phyloP scores from a whole-genome alignment of 2,329 filamentous ascomycete species.

The Aureobasidium pullulans region DNA sequence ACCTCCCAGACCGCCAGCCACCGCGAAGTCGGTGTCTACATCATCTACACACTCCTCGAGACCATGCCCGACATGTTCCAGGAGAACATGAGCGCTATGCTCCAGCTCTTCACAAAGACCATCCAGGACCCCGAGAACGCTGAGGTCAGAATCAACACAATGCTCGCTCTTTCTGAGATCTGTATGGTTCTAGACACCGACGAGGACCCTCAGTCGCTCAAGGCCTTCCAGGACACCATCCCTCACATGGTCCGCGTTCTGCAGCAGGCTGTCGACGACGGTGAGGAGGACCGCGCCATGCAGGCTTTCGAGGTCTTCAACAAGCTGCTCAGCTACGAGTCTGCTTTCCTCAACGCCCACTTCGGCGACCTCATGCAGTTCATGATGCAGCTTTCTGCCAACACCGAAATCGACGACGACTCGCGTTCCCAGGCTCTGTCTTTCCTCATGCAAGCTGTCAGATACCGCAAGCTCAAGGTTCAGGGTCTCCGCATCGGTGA shows the following conservation, averaged over 20 bases:
- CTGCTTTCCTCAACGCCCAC: conserved; percentile 72
- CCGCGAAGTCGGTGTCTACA: conserved; percentile 85
- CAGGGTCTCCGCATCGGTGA: conserved; percentile 84
- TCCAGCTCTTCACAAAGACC: conserved; percentile 75
- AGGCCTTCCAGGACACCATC: conserved; percentile 70
- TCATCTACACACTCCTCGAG: conserved; percentile 87
- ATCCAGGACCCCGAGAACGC: conserved; percentile 86
- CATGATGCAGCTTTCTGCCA: conserved; percentile 80
- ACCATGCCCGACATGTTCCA: conserved; percentile 77
- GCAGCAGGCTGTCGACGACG: conserved; percentile 68
- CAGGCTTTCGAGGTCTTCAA: conserved; percentile 96
- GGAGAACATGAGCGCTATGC: conserved; percentile 71
- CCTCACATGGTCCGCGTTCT: conserved; percentile 85
- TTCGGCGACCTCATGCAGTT: conserved; percentile 86
- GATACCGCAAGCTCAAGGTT: conserved; percentile 91
- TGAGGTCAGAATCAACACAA: conserved; percentile 90
- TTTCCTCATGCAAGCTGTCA: conserved; percentile 87
- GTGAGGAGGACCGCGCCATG: conserved; percentile 79
- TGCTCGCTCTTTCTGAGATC: conserved; percentile 81
- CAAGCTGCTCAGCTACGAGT: conserved; percentile 84
- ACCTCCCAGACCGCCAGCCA: conserved; percentile 67
- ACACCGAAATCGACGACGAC: conserved; percentile 73
- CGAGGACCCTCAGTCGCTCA: conserved; percentile 67
- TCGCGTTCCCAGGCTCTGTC: conserved; percentile 82
- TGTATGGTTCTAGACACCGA: conserved; percentile 83